These are phyloP conservation scores for Arachis stenosperma DNA, from an alignment of 306 rosid species.

Conservation along the genomic window DNA sequence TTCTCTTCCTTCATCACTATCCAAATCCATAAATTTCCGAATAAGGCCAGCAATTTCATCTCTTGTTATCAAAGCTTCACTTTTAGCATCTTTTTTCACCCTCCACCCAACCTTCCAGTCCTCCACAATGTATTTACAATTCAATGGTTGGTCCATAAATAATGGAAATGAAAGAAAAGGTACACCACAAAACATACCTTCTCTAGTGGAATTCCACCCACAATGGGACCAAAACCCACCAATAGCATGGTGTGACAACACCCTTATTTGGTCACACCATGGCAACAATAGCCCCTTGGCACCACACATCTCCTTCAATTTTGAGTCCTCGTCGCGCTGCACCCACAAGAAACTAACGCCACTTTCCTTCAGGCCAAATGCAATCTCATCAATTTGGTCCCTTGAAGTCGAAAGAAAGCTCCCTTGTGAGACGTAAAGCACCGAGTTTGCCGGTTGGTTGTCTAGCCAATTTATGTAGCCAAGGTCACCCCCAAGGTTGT, in stretches of 20 bases:
- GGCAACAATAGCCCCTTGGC: constrained; percentile 49
- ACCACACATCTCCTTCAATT: constrained; percentile 47
- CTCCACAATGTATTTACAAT: constrained; percentile 48
- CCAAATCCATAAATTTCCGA: constrained; percentile 52
- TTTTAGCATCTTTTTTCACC: constrained; percentile 37
- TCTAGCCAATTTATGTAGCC: constrained; percentile 52
- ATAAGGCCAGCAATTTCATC: constrained; percentile 51
- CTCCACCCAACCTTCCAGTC: constrained; percentile 72
- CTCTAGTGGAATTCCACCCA: constrained; percentile 68
- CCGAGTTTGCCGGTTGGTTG: constrained; percentile 48
- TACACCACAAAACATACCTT: constrained; percentile 56
- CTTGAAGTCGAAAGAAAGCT: constrained; percentile 54
- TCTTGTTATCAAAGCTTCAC: constrained; percentile 38
- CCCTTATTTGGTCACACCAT: constrained; percentile 69
- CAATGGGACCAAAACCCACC: constrained; percentile 72
- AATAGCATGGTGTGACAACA: constrained; percentile 50
- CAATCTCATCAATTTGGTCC: constrained; percentile 56
- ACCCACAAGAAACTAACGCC: constrained; percentile 58
- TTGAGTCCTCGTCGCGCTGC: constrained; percentile 18
- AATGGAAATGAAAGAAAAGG: constrained; percentile 58
- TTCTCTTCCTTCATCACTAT: constrained; percentile 39
- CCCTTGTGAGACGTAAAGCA: constrained; percentile 61
- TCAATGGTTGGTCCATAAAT: constrained; percentile 45
- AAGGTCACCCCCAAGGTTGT: neutral
- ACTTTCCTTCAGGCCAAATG: constrained; percentile 36